Percentiles rank a stretch among this genome's conserved stretches.
These are phyloP conservation scores for Tylopilus sp. DNA, from an alignment of 768 basidiomycete genomes.

Conservation along the genomic window DNA sequence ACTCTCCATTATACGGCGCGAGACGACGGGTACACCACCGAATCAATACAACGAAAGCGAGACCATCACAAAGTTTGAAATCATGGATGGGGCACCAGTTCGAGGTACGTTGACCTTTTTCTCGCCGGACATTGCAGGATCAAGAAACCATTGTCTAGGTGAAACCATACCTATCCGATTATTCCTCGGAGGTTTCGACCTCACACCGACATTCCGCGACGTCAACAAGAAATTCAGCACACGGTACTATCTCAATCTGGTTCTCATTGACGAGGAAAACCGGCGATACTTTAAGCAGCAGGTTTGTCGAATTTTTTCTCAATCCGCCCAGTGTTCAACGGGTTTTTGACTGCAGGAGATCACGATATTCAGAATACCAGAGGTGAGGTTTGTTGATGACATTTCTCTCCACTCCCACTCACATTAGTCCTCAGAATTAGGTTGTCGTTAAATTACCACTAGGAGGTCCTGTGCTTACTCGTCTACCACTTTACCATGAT, in stretches of 20 bases:
- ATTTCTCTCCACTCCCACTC: not conserved
- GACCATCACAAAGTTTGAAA: constrained; percentile 99
- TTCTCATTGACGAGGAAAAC: constrained; percentile 98
- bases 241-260: constrained; percentile 95
- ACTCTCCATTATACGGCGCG: constrained; percentile 93
- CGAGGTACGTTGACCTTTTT: constrained; percentile 51
- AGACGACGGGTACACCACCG: constrained; percentile 96
- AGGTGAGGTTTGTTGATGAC: constrained; percentile 44
- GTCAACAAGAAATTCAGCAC: constrained; percentile 99
- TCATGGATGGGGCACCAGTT: constrained; percentile 99
- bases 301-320: constrained; percentile 38
- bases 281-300: constrained; percentile 97
- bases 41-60: constrained; percentile 99
- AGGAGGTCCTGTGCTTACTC: constrained; percentile 4
- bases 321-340: not conserved
- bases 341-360: constrained; percentile 56
- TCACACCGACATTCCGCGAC: constrained; percentile 97
- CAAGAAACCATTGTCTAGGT: constrained; percentile 43
- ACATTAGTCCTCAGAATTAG: constrained; percentile 33
- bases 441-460: constrained; percentile 3
- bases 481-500: constrained; percentile 2
- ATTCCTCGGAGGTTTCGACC: constrained; percentile 96
- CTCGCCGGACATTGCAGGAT: not conserved
- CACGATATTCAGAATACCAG: constrained; percentile 87
- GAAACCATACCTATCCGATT: constrained; percentile 98